Base-by-base conservation (phyloP, 2,329 filamentous ascomycete species). In the Ophiosphaerella korrae region DNA sequence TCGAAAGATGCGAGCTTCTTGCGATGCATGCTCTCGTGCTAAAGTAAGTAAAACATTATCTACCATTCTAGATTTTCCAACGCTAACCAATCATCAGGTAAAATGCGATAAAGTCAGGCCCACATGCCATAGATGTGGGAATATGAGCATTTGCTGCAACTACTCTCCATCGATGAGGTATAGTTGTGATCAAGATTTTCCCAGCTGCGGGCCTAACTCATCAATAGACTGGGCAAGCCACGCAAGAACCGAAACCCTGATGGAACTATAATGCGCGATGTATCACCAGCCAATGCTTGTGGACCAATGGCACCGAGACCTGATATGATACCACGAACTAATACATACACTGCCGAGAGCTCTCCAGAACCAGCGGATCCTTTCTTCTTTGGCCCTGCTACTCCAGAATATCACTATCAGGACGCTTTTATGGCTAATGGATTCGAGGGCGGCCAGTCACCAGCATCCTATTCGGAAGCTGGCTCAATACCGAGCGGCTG, bases 81-180 rank as follows among this genome's bases (percentile, higher is more conserved):
- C 21, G 14, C 49, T 66, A 41, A 66, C 24, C 9, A 24, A 7
- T 29, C 18, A 11, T 7, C 31, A 67, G 62, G 70, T 73, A 57
- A 72, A 72, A 55, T 73, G 70, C 41, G 69, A 73, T 45, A 73
- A 73, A 53, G 64, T 72, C 11, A 58, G 70, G 31, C 70, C 70
- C 32, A 70, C 65, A 34, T 73, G 70, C 50, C 69, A 73, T 45
- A 63, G 70, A 13, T 73, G 70, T 36, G 61, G 67, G 5, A 73
- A 68, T 43, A 72, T 73, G 66, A 64, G 61, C 35, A 67, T 73
- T n/a, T 71, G 70, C 57, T 73, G 70, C 57, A 72, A 73, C 50
- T 73, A 73, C 60, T 73, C 70, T 32, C 70, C 69, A 7, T 73
- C 70, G 11, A 73, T 73, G 70, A 73, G 70, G 70, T 73, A 71